Evolutionary conservation across 805 yeast genomes (phyloP), one percentile per base, ranked within the genome.

Genomic region (Gaillardinia entomophila): DNA sequence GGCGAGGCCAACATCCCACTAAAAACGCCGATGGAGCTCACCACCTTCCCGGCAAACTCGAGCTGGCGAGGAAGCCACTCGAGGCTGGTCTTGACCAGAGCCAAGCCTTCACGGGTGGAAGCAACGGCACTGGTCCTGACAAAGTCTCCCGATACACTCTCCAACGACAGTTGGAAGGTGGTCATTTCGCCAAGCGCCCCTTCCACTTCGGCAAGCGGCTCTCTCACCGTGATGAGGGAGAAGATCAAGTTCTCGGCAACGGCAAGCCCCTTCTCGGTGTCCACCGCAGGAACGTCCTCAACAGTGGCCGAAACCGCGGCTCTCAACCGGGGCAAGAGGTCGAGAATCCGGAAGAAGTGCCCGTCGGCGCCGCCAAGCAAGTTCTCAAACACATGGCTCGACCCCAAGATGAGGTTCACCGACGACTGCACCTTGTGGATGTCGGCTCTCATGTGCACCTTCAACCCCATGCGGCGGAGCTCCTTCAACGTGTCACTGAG

Each of bases 401-500:
- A 66, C 1, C 84, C 72, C 26, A 92, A 55, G 10, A 90, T 69
- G 13, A 71, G 53, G 27, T 80, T 79, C 5, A 83, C 73, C 1
- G 84, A 71, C 0, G 75, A 62, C 53, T 85, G 86, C 3, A 71
- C 57, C 16, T 68, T 70, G 32, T 75, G 72, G n/a, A 80, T 74
- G 40, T 83, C 88, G 4, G 79, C 68, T 36, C 81, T 77, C 23
- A 80, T 67, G 16, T 73, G 73, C 3, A 79, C 62, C 44, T 77
- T 82, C 42, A 92, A 57, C 1, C 99, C 99, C 50, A 85, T 75
- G 36, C 78, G 62, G 50, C 77, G 74, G 33, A 90, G 60, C 42
- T 85, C 92, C 40, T 78, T 77, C 38, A 92, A 58, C 0, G 88
- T 73, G 36, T 80, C 86, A 57, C 92, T 82, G 33, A 94, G 61